Conservation (phyloP, 1,284 basidiomycete genomes). For the Cryptococcus sp. region DNA sequence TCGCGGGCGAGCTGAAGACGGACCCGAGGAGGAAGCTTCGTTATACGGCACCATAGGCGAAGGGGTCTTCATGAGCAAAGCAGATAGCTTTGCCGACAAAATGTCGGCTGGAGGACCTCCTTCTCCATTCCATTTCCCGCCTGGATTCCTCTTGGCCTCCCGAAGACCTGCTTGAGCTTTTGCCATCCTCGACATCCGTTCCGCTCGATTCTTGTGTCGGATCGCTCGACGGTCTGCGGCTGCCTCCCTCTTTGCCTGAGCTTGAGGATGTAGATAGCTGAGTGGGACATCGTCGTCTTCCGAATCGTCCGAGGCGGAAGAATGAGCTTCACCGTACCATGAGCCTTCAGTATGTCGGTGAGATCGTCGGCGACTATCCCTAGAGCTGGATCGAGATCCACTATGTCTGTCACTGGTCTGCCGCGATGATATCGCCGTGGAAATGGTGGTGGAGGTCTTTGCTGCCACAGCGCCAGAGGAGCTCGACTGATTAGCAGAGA, state of each 20-base stretch:
- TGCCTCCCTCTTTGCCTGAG: conserved; percentile 22
- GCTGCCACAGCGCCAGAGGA: no score
- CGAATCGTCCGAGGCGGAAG: conserved; percentile 8
- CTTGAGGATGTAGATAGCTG: conserved; percentile 35
- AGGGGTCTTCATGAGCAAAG: not conserved
- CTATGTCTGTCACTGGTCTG: conserved; percentile 3
- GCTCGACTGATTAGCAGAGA: no score
- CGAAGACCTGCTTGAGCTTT: not conserved
- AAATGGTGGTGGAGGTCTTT: conserved; percentile 1
- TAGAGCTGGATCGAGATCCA: conserved; percentile 4
- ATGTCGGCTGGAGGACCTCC: conserved; percentile 39
- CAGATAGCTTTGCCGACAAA: conserved; percentile 19
- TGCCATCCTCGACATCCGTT: conserved; percentile 1
- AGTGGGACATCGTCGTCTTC: conserved; percentile 42
- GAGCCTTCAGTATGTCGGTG: no score
- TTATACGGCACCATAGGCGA: no score
- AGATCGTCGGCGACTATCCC: conserved; percentile 10
- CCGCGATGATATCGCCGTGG: conserved; percentile 4
- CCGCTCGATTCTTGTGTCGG: conserved; percentile 5
- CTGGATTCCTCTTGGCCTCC: conserved; percentile 17
- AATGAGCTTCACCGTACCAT: no score
- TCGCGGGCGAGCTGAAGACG: not conserved
- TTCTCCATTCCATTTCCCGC: conserved; percentile 42
- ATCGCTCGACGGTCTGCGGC: conserved; percentile 3
- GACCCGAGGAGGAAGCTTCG: no score